Base-by-base conservation (phyloP, 2,329 filamentous ascomycete genomes). In the Plectosphaerella plurivora region DNA sequence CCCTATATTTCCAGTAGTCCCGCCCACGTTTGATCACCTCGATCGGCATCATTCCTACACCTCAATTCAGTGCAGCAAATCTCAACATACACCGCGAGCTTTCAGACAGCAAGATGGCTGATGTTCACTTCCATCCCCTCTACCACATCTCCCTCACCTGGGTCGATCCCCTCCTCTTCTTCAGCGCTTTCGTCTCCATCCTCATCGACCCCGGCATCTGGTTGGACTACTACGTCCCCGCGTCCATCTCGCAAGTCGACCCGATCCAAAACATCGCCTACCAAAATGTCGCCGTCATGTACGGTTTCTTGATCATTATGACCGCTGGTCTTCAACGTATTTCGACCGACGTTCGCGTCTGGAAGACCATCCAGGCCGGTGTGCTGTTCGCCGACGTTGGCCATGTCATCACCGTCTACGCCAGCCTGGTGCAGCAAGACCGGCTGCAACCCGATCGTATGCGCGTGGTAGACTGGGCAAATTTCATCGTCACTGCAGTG, bases 121-220 rank as follows among this genome's bases (percentile, higher is more conserved):
- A 22, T 3, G 5, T 3, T 22, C 5, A 22, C 22, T 22, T 56
- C 36, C 47, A 53, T 47, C n/a, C 18, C 16, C 60, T 63, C 39
- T 63, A 63, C 50, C 55, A 55, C 47, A n/a, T 59, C 37, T 62
- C 57, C 57, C 62, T 61, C 49, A 60, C 53, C 1, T 62, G 45
- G 28, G 15, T 63, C 1, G 57, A 63, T 14, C 59, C 59, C 18
- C 2, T 58, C 12, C 35, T 49, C 12, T 15, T 61, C 1, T 9
- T 51, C 14, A 56, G 49, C 16, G 59, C 59, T 5, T 49, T 58
- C 45, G 55, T 52, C 37, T 49, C 48, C 0, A 42, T 59, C 37
- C 41, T 63, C 47, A 55, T 55, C 47, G 52, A 28, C 0, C 60
- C 55, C 1, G 52, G 58, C 10, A 39, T 59, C 44, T 56, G 62